Evolutionary conservation across 23 red algal species (phyloP).

Genomic region (Agarophyton chilense): DNA sequence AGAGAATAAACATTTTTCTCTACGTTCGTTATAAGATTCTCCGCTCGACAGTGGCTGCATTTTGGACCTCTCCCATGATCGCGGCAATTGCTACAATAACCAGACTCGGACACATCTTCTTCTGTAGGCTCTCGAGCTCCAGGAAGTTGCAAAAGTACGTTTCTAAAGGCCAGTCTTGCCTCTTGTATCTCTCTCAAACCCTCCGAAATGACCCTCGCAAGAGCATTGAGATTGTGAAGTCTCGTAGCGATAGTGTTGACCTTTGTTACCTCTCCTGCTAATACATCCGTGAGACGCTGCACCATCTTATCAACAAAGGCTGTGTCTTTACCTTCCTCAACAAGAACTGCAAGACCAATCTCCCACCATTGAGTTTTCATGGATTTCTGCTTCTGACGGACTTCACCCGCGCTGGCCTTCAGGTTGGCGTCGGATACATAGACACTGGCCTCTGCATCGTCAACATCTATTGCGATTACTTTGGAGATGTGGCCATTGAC

Average conservation of each 20-base stretch:
- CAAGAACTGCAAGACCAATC: not conserved
- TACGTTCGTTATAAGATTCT: slow-evolving; percentile 16
- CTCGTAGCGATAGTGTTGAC: not conserved
- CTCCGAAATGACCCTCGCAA: slow-evolving; percentile 13
- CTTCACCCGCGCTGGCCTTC: not conserved
- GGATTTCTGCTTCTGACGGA: not conserved
- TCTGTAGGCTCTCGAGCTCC: slow-evolving; percentile 29
- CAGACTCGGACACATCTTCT: slow-evolving; percentile 41
- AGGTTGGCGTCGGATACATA: not conserved
- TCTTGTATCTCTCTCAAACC: slow-evolving; percentile 18
- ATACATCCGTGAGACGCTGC: slow-evolving; percentile 3
- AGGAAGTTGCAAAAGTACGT: slow-evolving; percentile 15
- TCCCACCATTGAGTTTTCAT: slow-evolving; percentile 24
- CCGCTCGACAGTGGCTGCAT: slow-evolving; percentile 43
- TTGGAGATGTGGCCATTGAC: no score
- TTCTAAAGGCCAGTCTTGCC: not conserved
- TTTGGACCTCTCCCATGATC: slow-evolving; percentile 34
- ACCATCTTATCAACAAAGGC: slow-evolving; percentile 13
- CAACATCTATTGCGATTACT: no score
- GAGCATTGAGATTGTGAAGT: not conserved
- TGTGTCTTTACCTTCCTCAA: slow-evolving; percentile 7
- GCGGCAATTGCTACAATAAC: slow-evolving; percentile 27
- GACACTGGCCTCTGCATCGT: not conserved
- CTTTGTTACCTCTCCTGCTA: not conserved
- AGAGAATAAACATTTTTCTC: slow-evolving; percentile 45